A percentile compares a stretch with the other conserved stretches of the same genome.
phyloP scores from a whole-genome alignment of 208 protist species.

The Leishmania lainsoni region DNA sequence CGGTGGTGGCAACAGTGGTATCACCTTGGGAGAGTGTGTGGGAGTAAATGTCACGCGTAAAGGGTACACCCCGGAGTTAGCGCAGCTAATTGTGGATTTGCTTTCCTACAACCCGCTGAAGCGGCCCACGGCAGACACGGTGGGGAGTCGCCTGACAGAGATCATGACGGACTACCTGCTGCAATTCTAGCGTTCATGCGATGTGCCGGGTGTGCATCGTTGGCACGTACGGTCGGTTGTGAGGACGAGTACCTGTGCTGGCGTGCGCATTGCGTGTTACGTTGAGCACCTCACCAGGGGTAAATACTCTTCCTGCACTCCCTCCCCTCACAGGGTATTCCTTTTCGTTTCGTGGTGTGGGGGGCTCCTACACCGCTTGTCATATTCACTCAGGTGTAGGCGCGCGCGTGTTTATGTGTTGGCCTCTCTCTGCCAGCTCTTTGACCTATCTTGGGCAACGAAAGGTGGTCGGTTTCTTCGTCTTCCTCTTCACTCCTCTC shows the following conservation, averaged over 20 bases:
- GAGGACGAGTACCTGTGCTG: neutral
- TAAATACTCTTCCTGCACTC: neutral
- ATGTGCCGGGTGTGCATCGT: neutral
- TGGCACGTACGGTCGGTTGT: neutral
- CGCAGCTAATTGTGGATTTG: slow-evolving; percentile 53
- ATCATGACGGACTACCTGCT: slow-evolving; percentile 53
- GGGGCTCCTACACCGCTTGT: neutral
- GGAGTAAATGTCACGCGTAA: slow-evolving; percentile 31
- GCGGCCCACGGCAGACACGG: slow-evolving; percentile 43
- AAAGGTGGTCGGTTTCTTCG: neutral
- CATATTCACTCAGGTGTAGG: neutral
- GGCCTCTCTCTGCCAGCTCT: neutral
- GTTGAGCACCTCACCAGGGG: neutral
- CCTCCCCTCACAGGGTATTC: neutral
- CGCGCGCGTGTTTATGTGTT: neutral
- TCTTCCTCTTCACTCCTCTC: neutral
- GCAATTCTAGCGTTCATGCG: neutral
- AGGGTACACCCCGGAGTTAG: slow-evolving; percentile 56
- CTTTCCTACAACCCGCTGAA: slow-evolving; percentile 62
- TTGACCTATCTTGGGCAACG: neutral
- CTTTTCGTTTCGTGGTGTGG: neutral
- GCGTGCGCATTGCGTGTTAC: neutral
- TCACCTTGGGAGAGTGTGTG: slow-evolving; percentile 55
- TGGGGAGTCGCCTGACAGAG: slow-evolving; percentile 49
- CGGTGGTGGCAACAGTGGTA: slow-evolving; percentile 11